Base-by-base conservation (phyloP, 192 early-diverging fungal genomes). In the Backusella liffmaniae region DNA sequence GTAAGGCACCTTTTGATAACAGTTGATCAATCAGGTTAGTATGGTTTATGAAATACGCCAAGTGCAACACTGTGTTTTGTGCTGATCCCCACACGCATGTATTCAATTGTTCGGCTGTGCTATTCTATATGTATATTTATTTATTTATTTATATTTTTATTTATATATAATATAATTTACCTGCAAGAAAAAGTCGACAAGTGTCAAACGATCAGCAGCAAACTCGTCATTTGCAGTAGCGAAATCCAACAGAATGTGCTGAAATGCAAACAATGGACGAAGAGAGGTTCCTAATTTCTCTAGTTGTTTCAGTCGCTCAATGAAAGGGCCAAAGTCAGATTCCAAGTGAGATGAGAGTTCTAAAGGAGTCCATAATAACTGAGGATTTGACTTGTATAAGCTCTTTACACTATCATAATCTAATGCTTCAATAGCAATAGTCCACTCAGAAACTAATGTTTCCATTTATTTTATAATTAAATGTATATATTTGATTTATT, bases 31-130 rank as follows among this genome's bases (percentile, higher is more conserved):
- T 67, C 8, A 77, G 26, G 21, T 70, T 23, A 21, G 23, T 13
- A 34, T 77, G 69, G 26, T 67, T 41, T 21, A 77, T 56, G 39
- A 71, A 77, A 16, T 53, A 68, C 21, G 76, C 76, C 29, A 77
- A 46, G 56, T 77, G 76, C 44, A 77, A 34, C 15, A 67, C 66
- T 13, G 76, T 77, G 65, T 72, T 77, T 29, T 77, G 16, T 6
- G 35, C 39, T 13, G 69, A 30, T n/a, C 76, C 76, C 76, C 76
- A 77, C 4, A 37, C 39, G 34, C 65, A 77, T 1, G 76, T 62
- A 44, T 77, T 77, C 18, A 77, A 51, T 16, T 77, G 70, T 13
- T 71, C 39, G 5, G 36, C 42, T 71, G 35, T 71, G 15, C 39
- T 49, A 49, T 71, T 71, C 70, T 71, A 10, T 49, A 4, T 34